A percentile compares a stretch with the other conserved stretches of the same genome.
phyloP scores from a whole-genome alignment of 2,329 filamentous ascomycete species.

The Aspergillus ustus region DNA sequence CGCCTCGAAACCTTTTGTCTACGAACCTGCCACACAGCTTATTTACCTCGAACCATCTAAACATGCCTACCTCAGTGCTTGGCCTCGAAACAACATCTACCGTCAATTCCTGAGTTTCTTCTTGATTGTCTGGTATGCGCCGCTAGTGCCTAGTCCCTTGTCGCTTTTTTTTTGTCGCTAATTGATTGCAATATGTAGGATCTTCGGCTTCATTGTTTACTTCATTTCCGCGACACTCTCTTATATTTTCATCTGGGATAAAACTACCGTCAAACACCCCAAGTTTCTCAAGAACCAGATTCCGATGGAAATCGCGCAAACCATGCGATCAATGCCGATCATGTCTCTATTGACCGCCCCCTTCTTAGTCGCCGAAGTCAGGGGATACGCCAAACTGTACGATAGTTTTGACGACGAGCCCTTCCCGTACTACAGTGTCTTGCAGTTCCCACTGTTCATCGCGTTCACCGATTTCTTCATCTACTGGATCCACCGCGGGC shows the following conservation, averaged over 20 bases:
- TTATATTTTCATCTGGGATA: constrained; percentile 89
- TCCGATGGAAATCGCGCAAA: constrained; percentile 79
- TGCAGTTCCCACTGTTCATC: constrained; percentile 88
- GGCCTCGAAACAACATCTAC: constrained; percentile 75
- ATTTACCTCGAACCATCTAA: constrained; percentile 71
- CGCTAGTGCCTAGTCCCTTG: not conserved
- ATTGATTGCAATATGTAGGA: constrained; percentile 57
- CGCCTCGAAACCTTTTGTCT: constrained; percentile 53
- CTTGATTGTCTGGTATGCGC: constrained; percentile 78
- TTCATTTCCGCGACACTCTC: constrained; percentile 82
- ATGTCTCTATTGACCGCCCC: constrained; percentile 83
- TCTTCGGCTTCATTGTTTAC: constrained; percentile 85
- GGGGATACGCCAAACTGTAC: constrained; percentile 86
- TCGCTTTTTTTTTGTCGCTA: constrained; percentile 8
- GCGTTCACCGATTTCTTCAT: constrained; percentile 87
- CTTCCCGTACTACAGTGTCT: constrained; percentile 74
- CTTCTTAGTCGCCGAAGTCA: constrained; percentile 81
- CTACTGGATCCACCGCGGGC: constrained; percentile 87
- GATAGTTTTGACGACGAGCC: constrained; percentile 77
- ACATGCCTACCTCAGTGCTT: constrained; percentile 78
- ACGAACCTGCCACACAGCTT: constrained; percentile 73
- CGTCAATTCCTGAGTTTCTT: constrained; percentile 78
- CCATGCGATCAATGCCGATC: constrained; percentile 74
- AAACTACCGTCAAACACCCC: constrained; percentile 83
- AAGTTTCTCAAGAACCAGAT: constrained; percentile 97